These are phyloP conservation scores for Penicillium sp. DNA, from an alignment of 2,329 filamentous ascomycete species.

Conservation along the genomic window DNA sequence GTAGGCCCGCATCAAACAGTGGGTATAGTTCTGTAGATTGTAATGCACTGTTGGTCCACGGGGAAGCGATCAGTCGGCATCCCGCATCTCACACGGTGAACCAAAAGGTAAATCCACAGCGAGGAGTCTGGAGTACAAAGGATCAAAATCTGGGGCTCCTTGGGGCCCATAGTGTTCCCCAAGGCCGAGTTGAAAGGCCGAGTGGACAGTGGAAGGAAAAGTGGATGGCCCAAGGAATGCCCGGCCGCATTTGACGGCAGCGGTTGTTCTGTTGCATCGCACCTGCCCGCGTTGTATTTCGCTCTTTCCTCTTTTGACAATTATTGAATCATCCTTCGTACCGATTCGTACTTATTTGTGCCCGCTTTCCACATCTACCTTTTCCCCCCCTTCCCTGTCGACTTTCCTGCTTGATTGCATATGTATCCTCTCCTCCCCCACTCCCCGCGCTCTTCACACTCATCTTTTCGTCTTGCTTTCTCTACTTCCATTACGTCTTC, in stretches of 20 bases:
- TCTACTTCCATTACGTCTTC: neutral
- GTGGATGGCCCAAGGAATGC: conserved; percentile 1
- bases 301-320: conserved; percentile 20
- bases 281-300: conserved; percentile 14
- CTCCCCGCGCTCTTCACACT: neutral
- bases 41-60: conserved; percentile 12
- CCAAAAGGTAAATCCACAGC: conserved; percentile 10
- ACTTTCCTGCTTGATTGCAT: neutral
- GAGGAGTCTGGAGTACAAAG: conserved; percentile 13
- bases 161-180: neutral
- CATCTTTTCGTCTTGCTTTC: neutral
- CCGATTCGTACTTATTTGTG: conserved; percentile 7
- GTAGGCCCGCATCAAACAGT: conserved; percentile 18
- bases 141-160: neutral
- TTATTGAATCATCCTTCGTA: neutral
- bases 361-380: neutral
- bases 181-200: neutral
- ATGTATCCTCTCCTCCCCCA: neutral
- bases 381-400: conserved; percentile 1
- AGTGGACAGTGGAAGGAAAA: neutral
- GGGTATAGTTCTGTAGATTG: conserved; percentile 6
- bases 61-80: conserved; percentile 27
- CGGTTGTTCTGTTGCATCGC: conserved; percentile 21
- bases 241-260: conserved; percentile 9
- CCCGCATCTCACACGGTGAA: conserved; percentile 16